Evolutionary conservation across 495 filamentous ascomycete genomes (phyloP).

Genomic region (Penicillium lagena): DNA sequence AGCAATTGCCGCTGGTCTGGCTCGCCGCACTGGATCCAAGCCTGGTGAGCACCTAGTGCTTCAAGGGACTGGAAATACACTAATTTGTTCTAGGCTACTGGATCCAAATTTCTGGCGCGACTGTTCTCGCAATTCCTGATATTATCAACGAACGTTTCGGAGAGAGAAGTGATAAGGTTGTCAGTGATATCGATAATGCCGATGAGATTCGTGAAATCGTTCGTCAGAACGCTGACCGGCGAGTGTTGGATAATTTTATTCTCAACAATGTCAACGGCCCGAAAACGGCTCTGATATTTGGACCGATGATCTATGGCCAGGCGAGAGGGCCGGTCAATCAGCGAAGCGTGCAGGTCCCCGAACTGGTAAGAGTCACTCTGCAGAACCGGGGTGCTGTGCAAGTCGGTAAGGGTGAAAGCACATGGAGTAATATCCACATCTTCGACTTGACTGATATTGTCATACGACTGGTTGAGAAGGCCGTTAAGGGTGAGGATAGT

Average conservation of each 20-base stretch:
- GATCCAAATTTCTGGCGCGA: slow-evolving; percentile 14
- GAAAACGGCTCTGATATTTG: slow-evolving; percentile 57
- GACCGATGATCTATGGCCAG: slow-evolving; percentile 60
- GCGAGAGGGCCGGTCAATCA: slow-evolving; percentile 58
- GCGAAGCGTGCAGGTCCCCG: slow-evolving; percentile 50
- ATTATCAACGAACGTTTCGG: slow-evolving; percentile 1
- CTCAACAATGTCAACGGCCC: slow-evolving; percentile 21
- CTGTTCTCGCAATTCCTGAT: slow-evolving; percentile 2
- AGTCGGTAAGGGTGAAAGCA: slow-evolving; percentile 44
- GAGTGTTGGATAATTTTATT: slow-evolving; percentile 43
- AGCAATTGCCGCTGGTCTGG: slow-evolving; percentile 22
- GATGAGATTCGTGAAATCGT: slow-evolving; percentile 19
- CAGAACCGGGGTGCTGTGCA: slow-evolving; percentile 47
- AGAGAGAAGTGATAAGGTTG: slow-evolving; percentile 1
- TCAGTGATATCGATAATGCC: slow-evolving; percentile 5
- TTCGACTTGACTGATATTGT: slow-evolving; percentile 53
- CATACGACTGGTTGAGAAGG: slow-evolving; percentile 46
- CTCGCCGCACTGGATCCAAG: not conserved
- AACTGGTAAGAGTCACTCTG: slow-evolving; percentile 42
- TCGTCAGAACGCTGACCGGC: slow-evolving; percentile 34
- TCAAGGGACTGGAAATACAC: slow-evolving; percentile 17
- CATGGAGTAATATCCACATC: slow-evolving; percentile 60
- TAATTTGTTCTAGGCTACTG: slow-evolving; percentile 16
- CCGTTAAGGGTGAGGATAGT: slow-evolving; percentile 52
- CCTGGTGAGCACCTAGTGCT: not conserved